phyloP scores from a whole-genome alignment of 2,329 filamentous ascomycete genomes.

The Aspergillus pseudoterreus region DNA sequence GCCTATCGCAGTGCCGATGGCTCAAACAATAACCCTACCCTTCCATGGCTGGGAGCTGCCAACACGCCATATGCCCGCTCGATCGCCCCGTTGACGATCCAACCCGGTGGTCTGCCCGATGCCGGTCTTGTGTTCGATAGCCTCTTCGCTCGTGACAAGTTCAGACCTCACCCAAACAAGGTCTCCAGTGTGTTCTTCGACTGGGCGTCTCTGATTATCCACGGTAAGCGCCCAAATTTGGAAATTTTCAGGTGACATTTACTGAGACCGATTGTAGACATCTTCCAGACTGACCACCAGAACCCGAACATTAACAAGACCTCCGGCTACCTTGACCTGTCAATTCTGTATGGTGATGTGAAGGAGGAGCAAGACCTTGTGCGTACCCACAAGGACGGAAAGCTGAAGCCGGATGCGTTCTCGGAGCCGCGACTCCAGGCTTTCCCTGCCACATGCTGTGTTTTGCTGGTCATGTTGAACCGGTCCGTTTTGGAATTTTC shows the following conservation, averaged over 20 bases:
- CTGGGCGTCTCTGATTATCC: slow-evolving; percentile 70
- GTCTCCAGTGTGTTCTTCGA: slow-evolving; percentile 70
- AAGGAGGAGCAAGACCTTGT: slow-evolving; percentile 48
- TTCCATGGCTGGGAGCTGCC: slow-evolving; percentile 64
- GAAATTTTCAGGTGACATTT: neutral
- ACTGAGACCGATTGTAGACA: slow-evolving; percentile 39
- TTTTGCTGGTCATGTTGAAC: slow-evolving; percentile 69
- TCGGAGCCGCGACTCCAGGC: slow-evolving; percentile 67
- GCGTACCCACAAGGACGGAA: slow-evolving; percentile 65
- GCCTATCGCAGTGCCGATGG: slow-evolving; percentile 68
- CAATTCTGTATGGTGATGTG: slow-evolving; percentile 66
- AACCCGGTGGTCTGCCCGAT: slow-evolving; percentile 65
- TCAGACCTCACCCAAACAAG: slow-evolving; percentile 61
- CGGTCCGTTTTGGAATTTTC: slow-evolving; percentile 16
- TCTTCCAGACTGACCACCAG: slow-evolving; percentile 65
- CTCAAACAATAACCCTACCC: slow-evolving; percentile 65
- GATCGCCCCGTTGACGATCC: slow-evolving; percentile 56
- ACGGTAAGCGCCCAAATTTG: slow-evolving; percentile 46
- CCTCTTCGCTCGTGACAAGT: slow-evolving; percentile 40
- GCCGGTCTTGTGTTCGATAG: slow-evolving; percentile 51
- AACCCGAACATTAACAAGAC: slow-evolving; percentile 62
- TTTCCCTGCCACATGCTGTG: slow-evolving; percentile 68
- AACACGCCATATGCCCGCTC: slow-evolving; percentile 65
- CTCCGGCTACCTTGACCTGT: slow-evolving; percentile 68
- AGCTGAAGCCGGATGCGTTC: slow-evolving; percentile 69